phyloP scores from a whole-genome alignment of 441 rosid species.

The Sinapis alba region DNA sequence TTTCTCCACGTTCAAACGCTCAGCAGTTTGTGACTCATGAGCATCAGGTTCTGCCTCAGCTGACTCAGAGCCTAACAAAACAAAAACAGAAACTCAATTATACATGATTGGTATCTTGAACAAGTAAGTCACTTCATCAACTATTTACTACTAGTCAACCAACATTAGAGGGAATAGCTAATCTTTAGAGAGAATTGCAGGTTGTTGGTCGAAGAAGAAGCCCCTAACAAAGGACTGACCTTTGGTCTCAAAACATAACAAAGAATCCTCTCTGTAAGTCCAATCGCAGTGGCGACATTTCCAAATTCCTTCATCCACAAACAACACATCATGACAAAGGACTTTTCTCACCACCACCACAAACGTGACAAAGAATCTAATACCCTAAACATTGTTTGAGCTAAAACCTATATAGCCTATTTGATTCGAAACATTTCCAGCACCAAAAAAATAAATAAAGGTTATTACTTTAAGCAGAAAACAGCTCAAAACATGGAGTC shows the following conservation, averaged over 20 bases:
- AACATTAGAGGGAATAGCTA: neutral
- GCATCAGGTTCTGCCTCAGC: slow-evolving; percentile 32
- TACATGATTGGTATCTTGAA: neutral
- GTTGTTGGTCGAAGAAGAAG: neutral
- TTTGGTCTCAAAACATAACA: slow-evolving; percentile 51
- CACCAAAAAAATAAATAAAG: neutral
- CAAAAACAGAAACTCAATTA: slow-evolving; percentile 19
- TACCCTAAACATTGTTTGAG: neutral
- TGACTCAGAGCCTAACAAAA: slow-evolving; percentile 50
- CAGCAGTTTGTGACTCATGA: slow-evolving; percentile 18
- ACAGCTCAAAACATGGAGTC: neutral
- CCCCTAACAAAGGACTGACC: slow-evolving; percentile 49
- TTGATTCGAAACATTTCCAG: slow-evolving; percentile 5
- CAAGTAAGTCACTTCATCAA: neutral
- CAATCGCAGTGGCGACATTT: slow-evolving; percentile 76
- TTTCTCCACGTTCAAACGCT: slow-evolving; percentile 3
- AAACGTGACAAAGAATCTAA: slow-evolving; percentile 4
- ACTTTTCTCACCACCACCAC: slow-evolving; percentile 19
- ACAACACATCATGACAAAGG: slow-evolving; percentile 38
- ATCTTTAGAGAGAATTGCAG: neutral
- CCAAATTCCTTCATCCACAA: slow-evolving; percentile 63
- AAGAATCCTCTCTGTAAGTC: slow-evolving; percentile 47
- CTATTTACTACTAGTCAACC: neutral
- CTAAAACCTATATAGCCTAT: neutral
- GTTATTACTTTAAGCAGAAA: neutral